Conservation (phyloP, 208 protist genomes). For the Acanthamoeba sp. region DNA sequence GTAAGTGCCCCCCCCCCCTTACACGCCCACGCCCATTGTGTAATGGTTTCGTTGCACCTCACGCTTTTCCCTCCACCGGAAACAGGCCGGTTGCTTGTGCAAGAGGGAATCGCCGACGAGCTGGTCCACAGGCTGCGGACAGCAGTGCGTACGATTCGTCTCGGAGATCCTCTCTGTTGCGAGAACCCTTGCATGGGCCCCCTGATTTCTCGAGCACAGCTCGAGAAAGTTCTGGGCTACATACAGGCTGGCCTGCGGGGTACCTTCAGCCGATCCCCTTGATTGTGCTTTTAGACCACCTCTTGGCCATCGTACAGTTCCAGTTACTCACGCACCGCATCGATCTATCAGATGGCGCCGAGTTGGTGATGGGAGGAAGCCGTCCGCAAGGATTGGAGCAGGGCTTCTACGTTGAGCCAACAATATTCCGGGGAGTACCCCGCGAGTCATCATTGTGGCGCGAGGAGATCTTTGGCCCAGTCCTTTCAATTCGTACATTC, state of each 20-base stretch:
- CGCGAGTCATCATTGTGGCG: neutral
- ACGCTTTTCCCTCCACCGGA: neutral
- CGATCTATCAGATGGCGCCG: neutral
- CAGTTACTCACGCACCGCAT: neutral
- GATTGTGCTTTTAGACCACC: neutral
- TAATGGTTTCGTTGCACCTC: too few species aligned
- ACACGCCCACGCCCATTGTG: too few species aligned
- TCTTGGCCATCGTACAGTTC: neutral
- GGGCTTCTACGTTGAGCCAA: slow-evolving; percentile 59
- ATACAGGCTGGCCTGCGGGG: slow-evolving; percentile 8
- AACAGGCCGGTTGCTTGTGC: slow-evolving; percentile 14
- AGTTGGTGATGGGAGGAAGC: slow-evolving; percentile 8
- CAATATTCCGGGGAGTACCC: slow-evolving; percentile 43
- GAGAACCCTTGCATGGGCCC: slow-evolving; percentile 29
- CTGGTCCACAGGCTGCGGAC: neutral
- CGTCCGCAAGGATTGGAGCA: neutral
- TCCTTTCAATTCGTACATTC: slow-evolving; percentile 54
- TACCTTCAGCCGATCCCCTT: neutral
- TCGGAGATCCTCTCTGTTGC: slow-evolving; percentile 16
- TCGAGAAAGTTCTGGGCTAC: slow-evolving; percentile 32
- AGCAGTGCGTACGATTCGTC: neutral
- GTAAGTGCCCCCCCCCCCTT: neutral
- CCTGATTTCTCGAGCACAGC: slow-evolving; percentile 19
- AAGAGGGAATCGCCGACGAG: slow-evolving; percentile 46
- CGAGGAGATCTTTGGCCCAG: slow-evolving; percentile 71